phyloP scores from a whole-genome alignment of 1,284 basidiomycete species.

The Veloboletus limbatus region DNA sequence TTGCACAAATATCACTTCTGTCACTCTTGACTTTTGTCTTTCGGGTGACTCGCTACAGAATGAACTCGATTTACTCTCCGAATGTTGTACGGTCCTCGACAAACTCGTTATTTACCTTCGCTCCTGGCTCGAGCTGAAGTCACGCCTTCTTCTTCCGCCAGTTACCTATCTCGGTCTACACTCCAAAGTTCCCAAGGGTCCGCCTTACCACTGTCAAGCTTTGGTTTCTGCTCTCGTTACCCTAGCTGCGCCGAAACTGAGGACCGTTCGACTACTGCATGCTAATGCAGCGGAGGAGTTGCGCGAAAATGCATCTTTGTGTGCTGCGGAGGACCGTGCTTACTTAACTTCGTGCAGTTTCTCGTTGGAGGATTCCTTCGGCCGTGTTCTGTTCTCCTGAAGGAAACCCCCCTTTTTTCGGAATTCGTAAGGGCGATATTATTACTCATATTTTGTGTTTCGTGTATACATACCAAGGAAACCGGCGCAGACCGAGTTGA shows the following conservation, averaged over 20 bases:
- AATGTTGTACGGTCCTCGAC: constrained; percentile 25
- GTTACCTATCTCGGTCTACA: constrained; percentile 25
- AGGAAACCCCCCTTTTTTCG: neutral
- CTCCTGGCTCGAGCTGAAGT: constrained; percentile 23
- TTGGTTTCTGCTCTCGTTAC: constrained; percentile 25
- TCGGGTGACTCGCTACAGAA: constrained; percentile 24
- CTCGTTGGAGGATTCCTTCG: constrained; percentile 25
- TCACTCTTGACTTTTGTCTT: constrained; percentile 31
- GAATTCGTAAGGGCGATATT: neutral
- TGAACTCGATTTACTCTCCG: constrained; percentile 27
- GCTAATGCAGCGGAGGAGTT: constrained; percentile 12
- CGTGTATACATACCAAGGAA: neutral
- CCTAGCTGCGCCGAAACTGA: constrained; percentile 23
- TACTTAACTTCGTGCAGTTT: constrained; percentile 16
- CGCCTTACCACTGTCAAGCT: constrained; percentile 13
- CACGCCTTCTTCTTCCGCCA: constrained; percentile 22
- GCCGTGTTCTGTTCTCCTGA: constrained; percentile 16
- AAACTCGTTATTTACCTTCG: constrained; percentile 26
- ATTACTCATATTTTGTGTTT: neutral
- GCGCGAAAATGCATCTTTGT: constrained; percentile 4
- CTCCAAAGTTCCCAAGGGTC: constrained; percentile 16
- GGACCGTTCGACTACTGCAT: constrained; percentile 22
- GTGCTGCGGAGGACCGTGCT: constrained; percentile 10
- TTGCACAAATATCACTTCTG: constrained; percentile 28
- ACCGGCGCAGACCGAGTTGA: neutral